Percentiles rank a stretch among this genome's conserved stretches.
Conservation (phyloP, 768 basidiomycete species). For the Naganishia vishniacii region DNA sequence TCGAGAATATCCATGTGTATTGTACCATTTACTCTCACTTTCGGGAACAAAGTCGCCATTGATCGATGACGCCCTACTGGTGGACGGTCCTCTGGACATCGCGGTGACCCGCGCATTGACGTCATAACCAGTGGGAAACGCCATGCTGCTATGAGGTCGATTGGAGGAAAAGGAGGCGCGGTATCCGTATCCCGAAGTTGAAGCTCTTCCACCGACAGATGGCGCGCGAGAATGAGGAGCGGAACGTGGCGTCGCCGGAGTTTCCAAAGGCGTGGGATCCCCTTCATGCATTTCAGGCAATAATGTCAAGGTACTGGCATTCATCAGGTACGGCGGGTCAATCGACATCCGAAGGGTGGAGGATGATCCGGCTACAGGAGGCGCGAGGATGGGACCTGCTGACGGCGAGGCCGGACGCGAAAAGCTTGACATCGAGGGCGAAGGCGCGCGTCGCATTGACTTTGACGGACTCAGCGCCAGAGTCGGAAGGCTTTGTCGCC, state of each 20-base stretch:
- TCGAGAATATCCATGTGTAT: background rate
- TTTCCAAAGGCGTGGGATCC: constrained; percentile 27
- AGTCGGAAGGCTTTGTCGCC: constrained; percentile 25
- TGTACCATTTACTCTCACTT: constrained; percentile 3
- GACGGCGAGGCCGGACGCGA: constrained; percentile 20
- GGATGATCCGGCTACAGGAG: background rate
- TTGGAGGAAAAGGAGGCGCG: constrained; percentile 24
- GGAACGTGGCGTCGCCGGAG: constrained; percentile 15
- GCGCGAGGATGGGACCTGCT: background rate
- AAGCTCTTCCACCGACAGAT: constrained; percentile 24
- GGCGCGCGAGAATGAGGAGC: constrained; percentile 27
- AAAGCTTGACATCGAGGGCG: constrained; percentile 14
- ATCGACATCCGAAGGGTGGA: constrained; percentile 27
- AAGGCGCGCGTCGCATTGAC: background rate
- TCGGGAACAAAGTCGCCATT: constrained; percentile 19
- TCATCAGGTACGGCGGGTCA: constrained; percentile 25
- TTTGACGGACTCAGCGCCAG: constrained; percentile 7
- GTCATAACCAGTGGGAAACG: constrained; percentile 25
- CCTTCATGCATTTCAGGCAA: constrained; percentile 41
- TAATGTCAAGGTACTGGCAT: constrained; percentile 39
- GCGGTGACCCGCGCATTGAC: constrained; percentile 13
- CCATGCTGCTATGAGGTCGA: constrained; percentile 19
- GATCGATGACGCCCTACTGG: constrained; percentile 16
- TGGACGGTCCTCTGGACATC: background rate
- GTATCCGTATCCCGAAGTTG: constrained; percentile 25